A percentile compares a stretch with the other conserved stretches of the same genome.
These are phyloP conservation scores for Heteromeles arbutifolia DNA, from an alignment of 306 rosid genomes.

Conservation along the genomic window DNA sequence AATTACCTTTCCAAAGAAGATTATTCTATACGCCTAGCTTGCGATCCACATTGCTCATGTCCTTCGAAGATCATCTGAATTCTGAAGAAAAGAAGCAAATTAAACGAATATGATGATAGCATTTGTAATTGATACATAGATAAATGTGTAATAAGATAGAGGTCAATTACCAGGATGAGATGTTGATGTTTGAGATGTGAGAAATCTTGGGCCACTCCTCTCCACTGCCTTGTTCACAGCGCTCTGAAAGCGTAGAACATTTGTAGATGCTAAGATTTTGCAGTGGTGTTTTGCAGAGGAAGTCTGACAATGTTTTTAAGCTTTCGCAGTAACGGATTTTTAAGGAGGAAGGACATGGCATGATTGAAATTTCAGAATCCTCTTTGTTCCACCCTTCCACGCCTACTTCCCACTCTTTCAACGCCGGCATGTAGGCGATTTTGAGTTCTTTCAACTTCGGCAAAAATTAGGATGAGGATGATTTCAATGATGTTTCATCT, in stretches of 20 bases:
- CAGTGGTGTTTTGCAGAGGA: neutral
- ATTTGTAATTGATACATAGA: no score
- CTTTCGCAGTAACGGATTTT: fast-evolving
- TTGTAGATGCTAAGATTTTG: fast-evolving
- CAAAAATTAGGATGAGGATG: neutral
- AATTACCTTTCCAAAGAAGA: no score
- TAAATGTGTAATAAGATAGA: no score
- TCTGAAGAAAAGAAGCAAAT: no score
- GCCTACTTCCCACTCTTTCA: neutral
- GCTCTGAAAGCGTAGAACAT: fast-evolving
- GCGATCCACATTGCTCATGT: no score
- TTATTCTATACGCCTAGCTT: no score
- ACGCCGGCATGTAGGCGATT: neutral
- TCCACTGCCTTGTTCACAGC: no score
- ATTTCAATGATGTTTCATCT: neutral
- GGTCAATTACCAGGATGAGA: no score
- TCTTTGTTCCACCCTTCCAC: neutral
- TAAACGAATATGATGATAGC: no score
- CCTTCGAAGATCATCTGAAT: no score
- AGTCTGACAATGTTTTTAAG: no score
- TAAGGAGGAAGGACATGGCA: neutral
- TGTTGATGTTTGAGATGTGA: neutral
- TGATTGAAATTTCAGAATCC: neutral
- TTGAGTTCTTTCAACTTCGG: neutral
- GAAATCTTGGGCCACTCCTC: neutral